A percentile compares a stretch with the other conserved stretches of the same genome.
Conservation (phyloP, 805 yeast species). For the Grigorovia yakushimaensis region DNA sequence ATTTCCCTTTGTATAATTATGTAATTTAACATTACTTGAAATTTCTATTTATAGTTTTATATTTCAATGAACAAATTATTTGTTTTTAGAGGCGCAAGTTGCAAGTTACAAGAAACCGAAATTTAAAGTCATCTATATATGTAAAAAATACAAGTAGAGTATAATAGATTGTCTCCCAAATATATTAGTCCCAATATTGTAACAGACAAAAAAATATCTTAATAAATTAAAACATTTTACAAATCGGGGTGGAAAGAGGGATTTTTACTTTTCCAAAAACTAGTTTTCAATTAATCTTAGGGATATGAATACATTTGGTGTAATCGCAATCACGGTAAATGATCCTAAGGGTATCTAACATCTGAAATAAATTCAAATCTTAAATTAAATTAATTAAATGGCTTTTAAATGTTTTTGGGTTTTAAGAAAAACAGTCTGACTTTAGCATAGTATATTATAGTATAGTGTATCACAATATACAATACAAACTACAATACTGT, state of each 20-base stretch:
- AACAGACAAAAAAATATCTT: constrained; percentile 7
- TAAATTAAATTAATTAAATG: constrained; percentile 15
- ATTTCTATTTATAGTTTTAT: background rate
- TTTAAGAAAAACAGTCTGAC: too few species aligned
- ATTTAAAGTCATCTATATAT: background rate
- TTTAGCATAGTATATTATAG: too few species aligned
- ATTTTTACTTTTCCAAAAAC: constrained; percentile 26
- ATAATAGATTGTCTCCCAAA: constrained; percentile 18
- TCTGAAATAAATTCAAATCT: constrained; percentile 1
- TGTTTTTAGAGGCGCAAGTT: too few species aligned
- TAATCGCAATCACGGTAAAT: constrained; percentile 28
- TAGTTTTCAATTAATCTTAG: constrained; percentile 27
- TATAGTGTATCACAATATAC: too few species aligned
- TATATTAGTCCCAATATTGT: constrained; percentile 28
- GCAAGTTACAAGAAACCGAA: background rate
- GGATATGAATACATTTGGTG: constrained; percentile 23
- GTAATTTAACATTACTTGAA: background rate
- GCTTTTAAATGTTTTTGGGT: constrained; percentile 23
- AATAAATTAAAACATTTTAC: constrained; percentile 7
- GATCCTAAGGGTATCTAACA: constrained; percentile 13
- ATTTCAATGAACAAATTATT: too few species aligned
- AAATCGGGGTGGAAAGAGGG: constrained; percentile 32
- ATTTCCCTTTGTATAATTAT: background rate
- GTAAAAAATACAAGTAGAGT: background rate
- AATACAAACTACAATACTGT: background rate